Percentiles rank a stretch among this genome's conserved stretches.
These are phyloP conservation scores for Wickerhamiella dianesei DNA, from an alignment of 805 yeast genomes.

Conservation along the genomic window DNA sequence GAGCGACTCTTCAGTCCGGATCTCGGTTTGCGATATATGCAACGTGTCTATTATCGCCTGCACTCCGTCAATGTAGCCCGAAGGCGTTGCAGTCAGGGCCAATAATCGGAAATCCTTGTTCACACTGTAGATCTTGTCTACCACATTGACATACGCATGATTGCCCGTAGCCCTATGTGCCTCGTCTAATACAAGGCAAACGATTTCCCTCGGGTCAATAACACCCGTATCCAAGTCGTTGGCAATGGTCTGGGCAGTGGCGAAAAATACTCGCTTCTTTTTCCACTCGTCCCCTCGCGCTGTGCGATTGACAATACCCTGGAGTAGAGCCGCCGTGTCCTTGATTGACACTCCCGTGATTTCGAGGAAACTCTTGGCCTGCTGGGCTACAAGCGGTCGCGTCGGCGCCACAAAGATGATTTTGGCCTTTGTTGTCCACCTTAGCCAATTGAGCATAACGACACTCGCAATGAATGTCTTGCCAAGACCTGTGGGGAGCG, in stretches of 20 bases:
- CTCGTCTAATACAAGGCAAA: conserved; percentile 78
- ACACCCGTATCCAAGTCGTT: conserved; percentile 70
- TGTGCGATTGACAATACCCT: conserved; percentile 38
- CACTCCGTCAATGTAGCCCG: conserved; percentile 73
- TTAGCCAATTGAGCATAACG: conserved; percentile 74
- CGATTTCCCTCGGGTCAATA: conserved; percentile 61
- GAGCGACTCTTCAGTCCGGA: conserved; percentile 69
- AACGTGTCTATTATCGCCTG: conserved; percentile 71
- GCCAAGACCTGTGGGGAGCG: conserved; percentile 95
- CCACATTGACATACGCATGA: conserved; percentile 80
- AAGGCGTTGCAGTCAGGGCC: conserved; percentile 94
- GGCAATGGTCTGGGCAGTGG: conserved; percentile 94
- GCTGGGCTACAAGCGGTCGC: conserved; percentile 90
- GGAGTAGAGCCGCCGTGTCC: conserved; percentile 33
- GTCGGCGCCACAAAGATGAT: conserved; percentile 96
- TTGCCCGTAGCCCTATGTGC: conserved; percentile 90
- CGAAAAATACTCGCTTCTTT: conserved; percentile 64
- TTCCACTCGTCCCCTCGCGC: conserved; percentile 72
- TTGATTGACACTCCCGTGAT: conserved; percentile 69
- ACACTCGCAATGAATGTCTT: conserved; percentile 93
- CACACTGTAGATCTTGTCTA: conserved; percentile 46
- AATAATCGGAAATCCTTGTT: conserved; percentile 57
- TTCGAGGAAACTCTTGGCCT: conserved; percentile 80
- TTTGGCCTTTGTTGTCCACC: conserved; percentile 74
- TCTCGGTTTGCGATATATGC: conserved; percentile 61